These are phyloP conservation scores for Porphyrellus cyaneotinctus DNA, from an alignment of 768 basidiomycete species.

Conservation along the genomic window DNA sequence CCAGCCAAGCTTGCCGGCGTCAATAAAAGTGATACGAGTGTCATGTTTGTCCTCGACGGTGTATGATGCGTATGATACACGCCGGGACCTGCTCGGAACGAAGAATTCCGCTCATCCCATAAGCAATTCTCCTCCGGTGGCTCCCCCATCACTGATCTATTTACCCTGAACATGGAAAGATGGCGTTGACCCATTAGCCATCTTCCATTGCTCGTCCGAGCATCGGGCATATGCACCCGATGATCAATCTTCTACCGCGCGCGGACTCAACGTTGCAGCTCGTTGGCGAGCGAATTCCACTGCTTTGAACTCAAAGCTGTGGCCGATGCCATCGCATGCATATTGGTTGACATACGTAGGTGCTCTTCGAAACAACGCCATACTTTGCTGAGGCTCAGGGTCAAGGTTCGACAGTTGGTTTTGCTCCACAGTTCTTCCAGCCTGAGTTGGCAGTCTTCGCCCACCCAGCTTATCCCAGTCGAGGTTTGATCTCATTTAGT, in stretches of 20 bases:
- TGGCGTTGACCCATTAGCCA: conserved; percentile 9
- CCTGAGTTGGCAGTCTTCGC: background rate
- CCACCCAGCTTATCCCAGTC: conserved; percentile 25
- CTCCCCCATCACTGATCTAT: conserved; percentile 16
- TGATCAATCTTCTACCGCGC: conserved; percentile 26
- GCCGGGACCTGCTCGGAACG: conserved; percentile 1
- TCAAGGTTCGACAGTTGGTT: conserved; percentile 18
- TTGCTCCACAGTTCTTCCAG: conserved; percentile 3
- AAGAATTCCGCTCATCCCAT: conserved; percentile 16
- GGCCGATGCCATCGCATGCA: background rate
- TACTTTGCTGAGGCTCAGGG: conserved; percentile 6
- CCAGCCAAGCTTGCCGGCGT: background rate
- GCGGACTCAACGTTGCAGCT: conserved; percentile 23
- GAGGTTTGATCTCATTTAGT: conserved; percentile 11
- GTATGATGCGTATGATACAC: background rate
- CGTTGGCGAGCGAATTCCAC: conserved; percentile 11
- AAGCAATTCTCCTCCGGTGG: background rate
- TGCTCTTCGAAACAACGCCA: conserved; percentile 1
- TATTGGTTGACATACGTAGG: background rate
- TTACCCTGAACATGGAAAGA: conserved; percentile 14
- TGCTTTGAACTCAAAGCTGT: conserved; percentile 1
- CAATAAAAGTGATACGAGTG: background rate
- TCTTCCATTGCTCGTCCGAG: conserved; percentile 11
- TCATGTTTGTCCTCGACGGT: background rate
- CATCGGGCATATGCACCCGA: conserved; percentile 15